Conservation (phyloP, 768 basidiomycete species). For the Mycena galopus region DNA sequence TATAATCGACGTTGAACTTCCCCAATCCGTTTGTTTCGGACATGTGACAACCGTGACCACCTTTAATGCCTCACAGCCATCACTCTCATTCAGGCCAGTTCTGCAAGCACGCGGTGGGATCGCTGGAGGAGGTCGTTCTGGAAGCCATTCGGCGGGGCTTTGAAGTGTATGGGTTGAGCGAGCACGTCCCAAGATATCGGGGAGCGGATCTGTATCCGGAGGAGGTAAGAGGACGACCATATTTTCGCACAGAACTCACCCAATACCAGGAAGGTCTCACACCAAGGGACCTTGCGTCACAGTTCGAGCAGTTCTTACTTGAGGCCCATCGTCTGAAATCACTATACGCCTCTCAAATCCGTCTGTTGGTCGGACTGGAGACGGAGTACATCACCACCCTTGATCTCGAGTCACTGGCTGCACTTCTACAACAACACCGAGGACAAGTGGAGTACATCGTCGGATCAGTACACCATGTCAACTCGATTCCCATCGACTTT, state of each 20-base stretch:
- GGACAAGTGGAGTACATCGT: conserved; percentile 87
- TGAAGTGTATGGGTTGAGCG: conserved; percentile 86
- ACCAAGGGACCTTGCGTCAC: conserved; percentile 63
- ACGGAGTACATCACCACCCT: conserved; percentile 86
- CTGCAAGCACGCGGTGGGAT: conserved; percentile 89
- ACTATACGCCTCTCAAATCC: conserved; percentile 73
- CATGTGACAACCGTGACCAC: background rate
- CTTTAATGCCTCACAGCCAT: conserved; percentile 76
- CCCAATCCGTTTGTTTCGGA: background rate
- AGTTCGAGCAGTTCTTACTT: conserved; percentile 80
- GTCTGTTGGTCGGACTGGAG: conserved; percentile 90
- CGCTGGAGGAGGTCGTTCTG: conserved; percentile 83
- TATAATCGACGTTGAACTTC: background rate
- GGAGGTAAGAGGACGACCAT: conserved; percentile 70
- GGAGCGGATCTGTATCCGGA: conserved; percentile 90
- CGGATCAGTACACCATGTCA: conserved; percentile 94
- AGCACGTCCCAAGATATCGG: conserved; percentile 94
- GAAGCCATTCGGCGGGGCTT: conserved; percentile 88
- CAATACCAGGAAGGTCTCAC: conserved; percentile 65
- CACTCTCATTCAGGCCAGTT: conserved; percentile 96
- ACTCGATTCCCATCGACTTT: conserved; percentile 92
- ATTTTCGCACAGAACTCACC: conserved; percentile 30
- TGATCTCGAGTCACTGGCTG: conserved; percentile 72
- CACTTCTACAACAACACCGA: conserved; percentile 62
- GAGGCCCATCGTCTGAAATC: conserved; percentile 85